Conservation (phyloP, 768 basidiomycete genomes). For the Suillus ampliporus region DNA sequence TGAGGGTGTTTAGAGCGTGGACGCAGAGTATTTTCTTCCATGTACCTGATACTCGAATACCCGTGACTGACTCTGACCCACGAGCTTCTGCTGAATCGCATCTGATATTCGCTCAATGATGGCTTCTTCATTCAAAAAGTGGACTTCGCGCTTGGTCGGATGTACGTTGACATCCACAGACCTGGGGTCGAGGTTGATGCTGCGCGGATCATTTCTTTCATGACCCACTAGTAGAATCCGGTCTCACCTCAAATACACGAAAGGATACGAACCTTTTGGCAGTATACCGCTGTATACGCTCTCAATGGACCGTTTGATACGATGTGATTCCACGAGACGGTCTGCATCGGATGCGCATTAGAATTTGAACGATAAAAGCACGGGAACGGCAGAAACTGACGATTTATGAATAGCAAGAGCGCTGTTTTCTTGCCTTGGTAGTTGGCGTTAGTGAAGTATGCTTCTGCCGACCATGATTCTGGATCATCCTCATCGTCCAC, state of each 20-base stretch:
- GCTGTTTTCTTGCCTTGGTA: conserved; percentile 87
- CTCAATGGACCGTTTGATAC: conserved; percentile 89
- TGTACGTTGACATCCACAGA: conserved; percentile 98
- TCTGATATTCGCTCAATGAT: conserved; percentile 82
- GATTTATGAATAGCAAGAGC: conserved; percentile 93
- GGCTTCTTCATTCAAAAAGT: conserved; percentile 89
- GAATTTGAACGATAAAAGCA: neutral
- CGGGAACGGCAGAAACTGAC: conserved; percentile 49
- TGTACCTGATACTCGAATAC: conserved; percentile 75
- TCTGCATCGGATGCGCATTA: conserved; percentile 51
- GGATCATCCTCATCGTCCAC: conserved; percentile 36
- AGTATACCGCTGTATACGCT: conserved; percentile 82
- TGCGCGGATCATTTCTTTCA: conserved; percentile 34
- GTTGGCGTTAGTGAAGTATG: conserved; percentile 84
- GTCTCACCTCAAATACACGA: conserved; percentile 89
- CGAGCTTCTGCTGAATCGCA: conserved; percentile 68
- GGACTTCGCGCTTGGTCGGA: conserved; percentile 96
- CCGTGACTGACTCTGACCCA: conserved; percentile 67
- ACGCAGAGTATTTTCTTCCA: neutral
- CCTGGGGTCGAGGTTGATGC: conserved; percentile 82
- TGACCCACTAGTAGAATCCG: neutral
- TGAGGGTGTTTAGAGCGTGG: conserved; percentile 5
- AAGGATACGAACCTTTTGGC: conserved; percentile 89
- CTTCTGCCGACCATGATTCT: conserved; percentile 73
- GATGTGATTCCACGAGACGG: conserved; percentile 86